phyloP scores from a whole-genome alignment of 306 rosid species.

The Sesbania bispinosa region DNA sequence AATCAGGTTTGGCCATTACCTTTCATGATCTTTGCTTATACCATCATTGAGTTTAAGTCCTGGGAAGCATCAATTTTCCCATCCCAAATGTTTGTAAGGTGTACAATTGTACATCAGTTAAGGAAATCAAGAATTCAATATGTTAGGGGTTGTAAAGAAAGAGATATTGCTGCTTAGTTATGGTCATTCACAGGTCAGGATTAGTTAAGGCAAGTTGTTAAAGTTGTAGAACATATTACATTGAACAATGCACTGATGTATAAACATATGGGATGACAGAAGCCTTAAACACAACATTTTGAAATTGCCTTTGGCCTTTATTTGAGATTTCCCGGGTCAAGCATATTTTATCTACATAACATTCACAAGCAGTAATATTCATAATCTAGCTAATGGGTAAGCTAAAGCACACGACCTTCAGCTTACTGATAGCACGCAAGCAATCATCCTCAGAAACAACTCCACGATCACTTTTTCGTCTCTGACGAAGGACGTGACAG shows the following conservation, averaged over 20 bases:
- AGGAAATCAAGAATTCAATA: neutral
- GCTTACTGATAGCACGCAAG: slow-evolving; percentile 87
- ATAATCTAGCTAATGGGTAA: neutral
- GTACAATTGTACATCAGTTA: neutral
- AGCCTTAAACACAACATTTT: neutral
- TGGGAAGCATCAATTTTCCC: neutral
- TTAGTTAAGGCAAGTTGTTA: neutral
- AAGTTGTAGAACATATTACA: neutral
- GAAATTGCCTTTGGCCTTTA: too few relatives aligned
- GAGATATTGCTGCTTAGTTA: neutral
- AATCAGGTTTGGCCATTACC: neutral
- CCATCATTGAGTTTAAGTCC: neutral
- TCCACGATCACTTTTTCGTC: slow-evolving; percentile 80
- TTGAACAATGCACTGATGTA: neutral
- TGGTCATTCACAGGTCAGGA: neutral
- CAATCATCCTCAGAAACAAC: slow-evolving; percentile 95
- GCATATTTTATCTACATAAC: neutral
- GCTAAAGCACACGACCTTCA: slow-evolving; percentile 63
- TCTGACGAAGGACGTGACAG: slow-evolving; percentile 66
- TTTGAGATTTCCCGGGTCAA: too few relatives aligned
- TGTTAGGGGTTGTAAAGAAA: neutral
- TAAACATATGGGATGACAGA: neutral
- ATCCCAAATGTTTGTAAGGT: neutral
- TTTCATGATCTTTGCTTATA: neutral
- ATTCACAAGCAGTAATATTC: too few relatives aligned